phyloP scores from a whole-genome alignment of 148 eudicot genomes.

The Persicaria maculosa region DNA sequence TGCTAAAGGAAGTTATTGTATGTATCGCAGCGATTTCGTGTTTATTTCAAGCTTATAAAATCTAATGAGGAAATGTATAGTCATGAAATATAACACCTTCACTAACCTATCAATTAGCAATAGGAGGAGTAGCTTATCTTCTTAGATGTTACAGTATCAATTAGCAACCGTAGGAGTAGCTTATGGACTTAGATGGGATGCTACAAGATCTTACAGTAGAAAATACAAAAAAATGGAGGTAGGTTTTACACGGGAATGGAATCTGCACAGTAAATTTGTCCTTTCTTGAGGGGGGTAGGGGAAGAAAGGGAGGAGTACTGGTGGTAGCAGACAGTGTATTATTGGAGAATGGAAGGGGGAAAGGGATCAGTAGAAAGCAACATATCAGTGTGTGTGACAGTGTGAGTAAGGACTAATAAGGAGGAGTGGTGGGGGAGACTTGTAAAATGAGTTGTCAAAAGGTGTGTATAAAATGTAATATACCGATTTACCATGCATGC shows the following conservation, averaged over 20 bases:
- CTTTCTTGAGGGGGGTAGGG: not conserved
- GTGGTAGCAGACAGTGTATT: not conserved
- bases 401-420: not conserved
- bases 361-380: conserved; percentile 2
- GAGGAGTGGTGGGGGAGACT: not conserved
- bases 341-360: conserved; percentile 9
- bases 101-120: no score
- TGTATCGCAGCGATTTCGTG: not conserved
- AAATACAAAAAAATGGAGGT: not conserved
- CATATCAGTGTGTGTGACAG: not conserved
- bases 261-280: conserved; percentile 12
- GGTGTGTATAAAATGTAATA: conserved; percentile 9
- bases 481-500: conserved; percentile 13
- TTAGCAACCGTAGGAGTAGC: not conserved
- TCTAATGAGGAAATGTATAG: not conserved
- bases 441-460: conserved; percentile 12
- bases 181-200: not conserved
- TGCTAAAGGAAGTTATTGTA: conserved; percentile 33
- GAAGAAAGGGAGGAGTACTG: not conserved
- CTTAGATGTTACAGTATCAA: not conserved
- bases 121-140: no score
- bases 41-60: not conserved
- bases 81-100: not conserved
- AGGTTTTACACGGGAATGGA: not conserved
- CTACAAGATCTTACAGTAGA: not conserved